Conservation (phyloP, 306 rosid genomes). For the Adenanthera pavonina region DNA sequence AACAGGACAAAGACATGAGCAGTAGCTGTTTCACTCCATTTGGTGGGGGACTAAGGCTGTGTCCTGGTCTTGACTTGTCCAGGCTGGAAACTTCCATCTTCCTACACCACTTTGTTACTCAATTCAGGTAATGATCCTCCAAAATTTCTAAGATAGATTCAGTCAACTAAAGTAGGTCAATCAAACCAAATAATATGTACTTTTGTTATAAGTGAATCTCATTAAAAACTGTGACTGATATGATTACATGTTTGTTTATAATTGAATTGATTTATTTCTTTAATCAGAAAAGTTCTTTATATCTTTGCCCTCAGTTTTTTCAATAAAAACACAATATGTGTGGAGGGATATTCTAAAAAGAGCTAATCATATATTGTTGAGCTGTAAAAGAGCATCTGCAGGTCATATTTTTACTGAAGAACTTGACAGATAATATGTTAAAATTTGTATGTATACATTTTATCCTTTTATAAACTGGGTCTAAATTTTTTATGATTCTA, state of each 20-base stretch:
- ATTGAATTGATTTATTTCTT: no score
- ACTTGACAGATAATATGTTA: neutral
- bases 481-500: neutral
- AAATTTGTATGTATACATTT: no score
- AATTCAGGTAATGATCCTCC: constrained; percentile 64
- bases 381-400: no score
- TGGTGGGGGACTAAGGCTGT: constrained; percentile 96
- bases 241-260: neutral
- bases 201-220: neutral
- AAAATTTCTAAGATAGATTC: neutral
- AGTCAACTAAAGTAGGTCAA: neutral
- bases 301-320: no score
- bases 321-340: no score
- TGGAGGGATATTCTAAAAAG: no score
- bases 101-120: constrained; percentile 84
- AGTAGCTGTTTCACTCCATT: constrained; percentile 83
- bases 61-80: constrained; percentile 96
- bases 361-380: no score
- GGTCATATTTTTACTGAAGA: no score
- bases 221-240: neutral
- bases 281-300: no score
- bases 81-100: constrained; percentile 90
- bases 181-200: neutral
- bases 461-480: neutral
- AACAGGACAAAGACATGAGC: constrained; percentile 76